Base-by-base conservation (phyloP, 2,329 filamentous ascomycete genomes). In the Monosporascus sp. region DNA sequence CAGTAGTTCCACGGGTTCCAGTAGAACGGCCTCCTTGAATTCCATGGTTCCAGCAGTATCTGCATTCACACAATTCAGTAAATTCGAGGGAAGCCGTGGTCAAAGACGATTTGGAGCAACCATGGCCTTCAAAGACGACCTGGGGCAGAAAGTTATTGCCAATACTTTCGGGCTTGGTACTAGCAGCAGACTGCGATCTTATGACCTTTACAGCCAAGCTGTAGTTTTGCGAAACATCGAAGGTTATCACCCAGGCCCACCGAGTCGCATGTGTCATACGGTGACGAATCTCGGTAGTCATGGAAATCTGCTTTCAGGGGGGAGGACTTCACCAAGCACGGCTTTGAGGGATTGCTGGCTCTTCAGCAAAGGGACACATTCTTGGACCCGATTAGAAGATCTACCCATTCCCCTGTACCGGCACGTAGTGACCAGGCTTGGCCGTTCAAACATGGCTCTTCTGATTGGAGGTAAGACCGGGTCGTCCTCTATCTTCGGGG, bases 281-380 rank as follows among this genome's bases (percentile, higher is more conserved):
- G 74, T 91, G 20, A 92, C 88, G 20, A 75, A 83, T 48, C 66
- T 95, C 5, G 79, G 77, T 2, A 71, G 75, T 36, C 69, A 71
- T 22, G 80, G 81, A 17, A 79, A 78, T 54, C 70, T 97, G 11
- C 74, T 96, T 47, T 78, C 82, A 31, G 92, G 93, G 24, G 93
- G 93, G 5, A 81, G 92, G 54, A 77, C 80, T n/a, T 93, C 90
- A 7, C 91, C 92, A 5, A 77, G 84, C 14, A 79, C 77, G 31
- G 84, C 84, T 1, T 73, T 90, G 42, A 74, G 74, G 37, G 89
- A 94, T 67, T 91, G 88, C 60, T 97, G 90, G 90, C 60, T 91
- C 2, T 82, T 86, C 57, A 76, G 80, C 50, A 79, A 79, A 49
- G 75, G 75, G 4, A 57, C 62, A 2, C 68, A 68, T 44, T 67